These are phyloP conservation scores for Curvularia hawaiiensis DNA, from an alignment of 2,329 filamentous ascomycete species.

Conservation along the genomic window DNA sequence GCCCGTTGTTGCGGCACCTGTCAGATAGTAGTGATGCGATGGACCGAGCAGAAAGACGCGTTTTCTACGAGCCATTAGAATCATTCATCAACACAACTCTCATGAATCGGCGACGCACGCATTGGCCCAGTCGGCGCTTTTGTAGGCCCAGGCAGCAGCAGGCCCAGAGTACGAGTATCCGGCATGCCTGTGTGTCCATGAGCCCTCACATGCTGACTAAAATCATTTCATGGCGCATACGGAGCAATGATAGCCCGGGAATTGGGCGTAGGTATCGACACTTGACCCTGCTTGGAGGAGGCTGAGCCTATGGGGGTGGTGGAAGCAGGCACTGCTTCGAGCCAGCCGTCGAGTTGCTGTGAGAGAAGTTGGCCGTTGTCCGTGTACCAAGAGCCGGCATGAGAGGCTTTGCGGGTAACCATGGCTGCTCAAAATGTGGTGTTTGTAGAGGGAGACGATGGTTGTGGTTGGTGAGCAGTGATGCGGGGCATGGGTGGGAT, in stretches of 20 bases:
- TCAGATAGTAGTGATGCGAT: constrained; percentile 84
- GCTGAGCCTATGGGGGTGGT: constrained; percentile 64
- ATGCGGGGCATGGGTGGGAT: constrained; percentile 9
- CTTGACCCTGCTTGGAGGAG: constrained; percentile 44
- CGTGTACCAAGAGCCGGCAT: constrained; percentile 90
- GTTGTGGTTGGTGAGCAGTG: constrained; percentile 5
- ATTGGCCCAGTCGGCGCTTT: constrained; percentile 78
- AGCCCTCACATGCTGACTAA: constrained; percentile 21
- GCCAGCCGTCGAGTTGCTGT: constrained; percentile 73
- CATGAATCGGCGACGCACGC: constrained; percentile 57
- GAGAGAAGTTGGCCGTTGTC: constrained; percentile 64
- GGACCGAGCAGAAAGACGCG: constrained; percentile 91
- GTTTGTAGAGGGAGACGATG: neutral
- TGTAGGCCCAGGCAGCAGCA: constrained; percentile 95
- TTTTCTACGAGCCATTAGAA: constrained; percentile 59
- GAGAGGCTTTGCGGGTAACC: constrained; percentile 64
- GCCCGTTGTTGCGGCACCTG: constrained; percentile 75
- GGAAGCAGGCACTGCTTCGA: constrained; percentile 71
- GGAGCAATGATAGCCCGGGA: constrained; percentile 90
- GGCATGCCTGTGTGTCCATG: constrained; percentile 71
- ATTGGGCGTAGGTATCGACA: constrained; percentile 68
- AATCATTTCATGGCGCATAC: constrained; percentile 61
- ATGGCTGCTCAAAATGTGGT: constrained; percentile 20
- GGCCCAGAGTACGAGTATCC: constrained; percentile 91
- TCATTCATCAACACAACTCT: neutral